Evolutionary conservation across 1,284 basidiomycete species (phyloP).

Genomic region (Dichomitus squalens): DNA sequence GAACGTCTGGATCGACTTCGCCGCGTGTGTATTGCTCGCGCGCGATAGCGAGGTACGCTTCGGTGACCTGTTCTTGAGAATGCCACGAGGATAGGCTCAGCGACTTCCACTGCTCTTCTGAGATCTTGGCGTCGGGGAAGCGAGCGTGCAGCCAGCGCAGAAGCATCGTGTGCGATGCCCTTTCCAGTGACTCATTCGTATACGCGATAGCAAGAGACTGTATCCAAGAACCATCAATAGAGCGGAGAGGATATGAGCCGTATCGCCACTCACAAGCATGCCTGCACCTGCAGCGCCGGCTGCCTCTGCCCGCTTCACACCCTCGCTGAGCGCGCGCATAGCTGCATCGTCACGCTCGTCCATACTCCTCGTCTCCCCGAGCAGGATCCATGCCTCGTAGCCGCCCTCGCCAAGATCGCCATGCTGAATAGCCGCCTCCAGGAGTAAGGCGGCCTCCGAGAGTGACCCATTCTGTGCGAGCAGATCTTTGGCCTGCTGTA

Average conservation of each 20-base stretch:
- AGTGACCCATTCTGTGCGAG: slow-evolving; percentile 82
- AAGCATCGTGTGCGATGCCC: slow-evolving; percentile 86
- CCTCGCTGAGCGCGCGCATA: slow-evolving; percentile 75
- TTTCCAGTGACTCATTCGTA: slow-evolving; percentile 94
- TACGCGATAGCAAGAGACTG: slow-evolving; percentile 96
- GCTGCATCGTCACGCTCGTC: slow-evolving; percentile 89
- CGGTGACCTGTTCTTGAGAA: slow-evolving; percentile 80
- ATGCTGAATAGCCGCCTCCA: slow-evolving; percentile 87
- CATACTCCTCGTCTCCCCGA: slow-evolving; percentile 95
- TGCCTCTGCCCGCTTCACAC: slow-evolving; percentile 64
- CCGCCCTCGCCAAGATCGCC: slow-evolving; percentile 78
- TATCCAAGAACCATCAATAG: background rate
- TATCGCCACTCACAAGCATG: slow-evolving; percentile 67
- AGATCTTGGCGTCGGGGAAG: slow-evolving; percentile 69
- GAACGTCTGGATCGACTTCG: slow-evolving; percentile 89
- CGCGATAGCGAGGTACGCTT: slow-evolving; percentile 86
- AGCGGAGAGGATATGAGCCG: background rate
- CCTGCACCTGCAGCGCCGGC: slow-evolving; percentile 71
- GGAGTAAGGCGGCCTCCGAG: slow-evolving; percentile 80
- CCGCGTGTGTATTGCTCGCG: slow-evolving; percentile 73
- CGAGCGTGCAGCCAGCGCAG: slow-evolving; percentile 84
- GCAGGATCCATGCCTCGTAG: slow-evolving; percentile 90
- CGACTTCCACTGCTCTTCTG: slow-evolving; percentile 59
- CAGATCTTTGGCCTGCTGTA: slow-evolving; percentile 73
- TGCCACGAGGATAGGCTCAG: slow-evolving; percentile 81